Evolutionary conservation across 257 asterid species (phyloP), one percentile per base, ranked within the genome.

Genomic region (Paulownia fortunei): DNA sequence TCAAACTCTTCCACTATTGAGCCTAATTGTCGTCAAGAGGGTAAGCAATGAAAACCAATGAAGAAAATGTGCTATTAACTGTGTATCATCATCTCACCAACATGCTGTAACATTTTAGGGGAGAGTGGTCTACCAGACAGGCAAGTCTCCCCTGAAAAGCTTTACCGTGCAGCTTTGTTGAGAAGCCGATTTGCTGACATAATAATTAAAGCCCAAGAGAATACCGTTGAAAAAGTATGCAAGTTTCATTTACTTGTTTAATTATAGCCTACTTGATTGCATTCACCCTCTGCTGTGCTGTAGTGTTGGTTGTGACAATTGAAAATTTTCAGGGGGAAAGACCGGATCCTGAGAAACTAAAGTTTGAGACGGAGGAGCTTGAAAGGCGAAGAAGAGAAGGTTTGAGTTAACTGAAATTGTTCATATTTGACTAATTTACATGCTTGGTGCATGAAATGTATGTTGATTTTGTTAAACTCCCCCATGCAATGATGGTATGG

Each of bases 141-240:
- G 89, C 89, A 77, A 79, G 95, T 87, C 84, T 90, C 97, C 86
- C 97, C 97, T 66, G 95, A 88, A 36, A 92, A 88, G 89, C 92
- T 74, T 44, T 92, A 92, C 85, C 92, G 97, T 18, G 97, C 97
- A 65, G 97, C 97, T 82, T 12, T 90, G 32, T 82, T 92, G 86
- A 88, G 90, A 81, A 84, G 88, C 80, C 86, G 97, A 52, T 92
- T 83, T 81, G 93, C 93, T 6, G 95, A 92, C 78, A 89, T 89
- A 52, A 92, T 92, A 49, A 78, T 91, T 49, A 92, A 89, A 87
- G 95, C 95, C 34, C 93, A 84, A 76, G 97, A 91, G 86, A 92
- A 90, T 75, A 54, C 89, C 70, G 73, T 72, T 36, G 96, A 88
- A 41, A 86, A 86, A 83, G 96, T 90, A 76, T 30, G 81, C 44